phyloP scores from a whole-genome alignment of 2,329 filamentous ascomycete genomes.

The Scopulariopsis brevicaulis region DNA sequence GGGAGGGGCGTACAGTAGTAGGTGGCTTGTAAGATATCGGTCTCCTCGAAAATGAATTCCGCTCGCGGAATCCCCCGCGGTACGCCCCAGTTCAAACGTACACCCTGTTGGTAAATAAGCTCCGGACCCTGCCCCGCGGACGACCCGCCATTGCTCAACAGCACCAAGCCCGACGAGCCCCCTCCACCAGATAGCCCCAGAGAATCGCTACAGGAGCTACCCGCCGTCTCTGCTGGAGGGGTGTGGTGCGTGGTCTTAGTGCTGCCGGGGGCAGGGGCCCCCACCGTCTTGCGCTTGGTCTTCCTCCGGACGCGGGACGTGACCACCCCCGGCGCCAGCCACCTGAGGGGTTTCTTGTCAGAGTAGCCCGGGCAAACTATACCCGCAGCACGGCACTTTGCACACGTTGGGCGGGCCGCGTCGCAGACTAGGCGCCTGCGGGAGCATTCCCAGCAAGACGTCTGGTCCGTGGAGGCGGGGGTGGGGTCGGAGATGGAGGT shows the following conservation, averaged over 20 bases:
- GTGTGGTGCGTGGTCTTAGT: background rate
- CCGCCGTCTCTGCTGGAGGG: background rate
- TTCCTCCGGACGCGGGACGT: slow-evolving; percentile 14
- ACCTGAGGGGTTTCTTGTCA: slow-evolving; percentile 23
- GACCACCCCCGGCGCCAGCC: slow-evolving; percentile 25
- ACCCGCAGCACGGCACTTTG: slow-evolving; percentile 19
- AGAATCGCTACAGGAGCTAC: no score
- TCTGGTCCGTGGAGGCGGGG: slow-evolving; percentile 8
- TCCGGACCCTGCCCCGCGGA: background rate
- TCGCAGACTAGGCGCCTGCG: slow-evolving; percentile 28
- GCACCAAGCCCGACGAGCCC: no score
- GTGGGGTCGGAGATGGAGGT: background rate
- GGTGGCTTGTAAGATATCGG: background rate
- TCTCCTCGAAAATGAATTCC: background rate
- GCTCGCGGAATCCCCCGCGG: background rate
- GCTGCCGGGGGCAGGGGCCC: background rate
- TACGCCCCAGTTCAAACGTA: background rate
- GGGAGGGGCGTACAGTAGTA: background rate
- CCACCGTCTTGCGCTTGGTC: background rate
- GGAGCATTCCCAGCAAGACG: slow-evolving; percentile 28
- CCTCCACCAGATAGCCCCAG: no score
- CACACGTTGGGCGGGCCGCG: slow-evolving; percentile 20
- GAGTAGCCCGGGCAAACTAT: slow-evolving; percentile 26
- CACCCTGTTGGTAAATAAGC: background rate
- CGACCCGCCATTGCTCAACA: no score